Percentiles rank a stretch among this genome's conserved stretches.
These are phyloP conservation scores for Amanita subjunquillea DNA, from an alignment of 768 basidiomycete genomes.

Conservation along the genomic window DNA sequence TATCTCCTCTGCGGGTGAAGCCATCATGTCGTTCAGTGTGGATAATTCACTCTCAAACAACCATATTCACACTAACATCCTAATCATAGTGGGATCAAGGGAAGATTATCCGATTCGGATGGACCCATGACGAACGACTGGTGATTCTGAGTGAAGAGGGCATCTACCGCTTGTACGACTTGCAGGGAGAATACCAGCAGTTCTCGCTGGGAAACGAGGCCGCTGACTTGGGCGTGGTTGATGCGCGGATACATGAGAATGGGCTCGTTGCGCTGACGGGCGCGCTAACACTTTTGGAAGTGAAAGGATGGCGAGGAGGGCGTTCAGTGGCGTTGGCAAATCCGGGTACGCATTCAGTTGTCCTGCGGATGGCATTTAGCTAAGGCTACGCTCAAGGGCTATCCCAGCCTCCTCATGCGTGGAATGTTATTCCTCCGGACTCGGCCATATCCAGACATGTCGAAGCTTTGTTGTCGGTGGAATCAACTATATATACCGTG, in stretches of 20 bases:
- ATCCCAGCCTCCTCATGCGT: slow-evolving; percentile 70
- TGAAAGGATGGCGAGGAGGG: slow-evolving; percentile 81
- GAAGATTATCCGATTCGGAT: slow-evolving; percentile 73
- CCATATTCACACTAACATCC: slow-evolving; percentile 9
- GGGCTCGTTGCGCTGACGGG: slow-evolving; percentile 83
- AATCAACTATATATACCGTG: slow-evolving; percentile 69
- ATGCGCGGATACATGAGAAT: slow-evolving; percentile 77
- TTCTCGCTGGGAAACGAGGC: slow-evolving; percentile 79
- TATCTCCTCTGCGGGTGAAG: slow-evolving; percentile 79
- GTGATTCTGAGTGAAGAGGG: slow-evolving; percentile 89
- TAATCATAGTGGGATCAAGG: slow-evolving; percentile 78
- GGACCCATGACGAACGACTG: slow-evolving; percentile 76
- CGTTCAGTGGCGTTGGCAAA: slow-evolving; percentile 64
- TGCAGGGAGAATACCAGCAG: slow-evolving; percentile 80
- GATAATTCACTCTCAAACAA: slow-evolving; percentile 23
- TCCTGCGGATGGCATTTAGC: not conserved
- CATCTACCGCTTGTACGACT: slow-evolving; percentile 79
- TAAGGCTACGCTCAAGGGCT: slow-evolving; percentile 35
- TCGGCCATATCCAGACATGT: slow-evolving; percentile 82
- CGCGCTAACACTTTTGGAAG: slow-evolving; percentile 67
- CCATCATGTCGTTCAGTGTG: slow-evolving; percentile 61
- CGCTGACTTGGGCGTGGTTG: slow-evolving; percentile 71
- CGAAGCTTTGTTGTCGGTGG: slow-evolving; percentile 79
- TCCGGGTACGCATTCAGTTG: slow-evolving; percentile 44
- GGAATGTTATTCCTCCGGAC: slow-evolving; percentile 88